A percentile compares a stretch with the other conserved stretches of the same genome.
Conservation (phyloP, 2,329 filamentous ascomycete genomes). For the Seiridium cupressi region DNA sequence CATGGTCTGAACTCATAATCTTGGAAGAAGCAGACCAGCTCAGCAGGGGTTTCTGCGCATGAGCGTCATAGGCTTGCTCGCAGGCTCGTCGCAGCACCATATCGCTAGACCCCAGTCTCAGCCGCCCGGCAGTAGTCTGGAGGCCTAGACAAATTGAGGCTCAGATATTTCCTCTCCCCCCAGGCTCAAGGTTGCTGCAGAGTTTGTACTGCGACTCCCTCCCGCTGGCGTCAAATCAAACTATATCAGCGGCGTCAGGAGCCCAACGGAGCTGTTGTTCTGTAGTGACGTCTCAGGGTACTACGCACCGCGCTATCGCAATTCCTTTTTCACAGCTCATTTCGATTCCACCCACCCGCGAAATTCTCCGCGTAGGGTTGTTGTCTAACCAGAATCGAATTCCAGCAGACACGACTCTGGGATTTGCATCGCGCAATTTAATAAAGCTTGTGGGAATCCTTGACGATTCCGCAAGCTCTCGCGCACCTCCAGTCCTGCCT, state of each 20-base stretch:
- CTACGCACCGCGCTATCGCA: not conserved
- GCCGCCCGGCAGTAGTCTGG: slow-evolving; percentile 4
- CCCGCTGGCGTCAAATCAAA: not conserved
- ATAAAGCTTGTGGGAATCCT: not conserved
- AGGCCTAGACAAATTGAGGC: slow-evolving; percentile 16
- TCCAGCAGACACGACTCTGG: not conserved
- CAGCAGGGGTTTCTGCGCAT: not conserved
- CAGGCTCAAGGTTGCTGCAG: not conserved
- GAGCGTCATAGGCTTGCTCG: slow-evolving; percentile 1
- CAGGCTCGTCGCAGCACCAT: not conserved
- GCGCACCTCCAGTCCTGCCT: too few species aligned
- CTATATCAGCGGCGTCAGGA: not conserved
- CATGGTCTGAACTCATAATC: not conserved
- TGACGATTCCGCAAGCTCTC: too few species aligned
- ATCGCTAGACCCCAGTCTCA: not conserved
- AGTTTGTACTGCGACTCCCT: not conserved
- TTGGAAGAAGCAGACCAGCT: not conserved
- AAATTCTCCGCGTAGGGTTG: not conserved
- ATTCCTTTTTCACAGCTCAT: not conserved
- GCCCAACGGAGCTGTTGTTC: not conserved
- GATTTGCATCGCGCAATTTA: not conserved
- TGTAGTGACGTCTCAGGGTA: not conserved
- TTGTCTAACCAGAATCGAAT: not conserved
- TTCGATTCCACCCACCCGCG: not conserved
- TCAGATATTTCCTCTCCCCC: slow-evolving; percentile 2